Evolutionary conservation across 2,329 filamentous ascomycete genomes (phyloP), one percentile per base, ranked within the genome.

Genomic region (Lachnum nothofagi): DNA sequence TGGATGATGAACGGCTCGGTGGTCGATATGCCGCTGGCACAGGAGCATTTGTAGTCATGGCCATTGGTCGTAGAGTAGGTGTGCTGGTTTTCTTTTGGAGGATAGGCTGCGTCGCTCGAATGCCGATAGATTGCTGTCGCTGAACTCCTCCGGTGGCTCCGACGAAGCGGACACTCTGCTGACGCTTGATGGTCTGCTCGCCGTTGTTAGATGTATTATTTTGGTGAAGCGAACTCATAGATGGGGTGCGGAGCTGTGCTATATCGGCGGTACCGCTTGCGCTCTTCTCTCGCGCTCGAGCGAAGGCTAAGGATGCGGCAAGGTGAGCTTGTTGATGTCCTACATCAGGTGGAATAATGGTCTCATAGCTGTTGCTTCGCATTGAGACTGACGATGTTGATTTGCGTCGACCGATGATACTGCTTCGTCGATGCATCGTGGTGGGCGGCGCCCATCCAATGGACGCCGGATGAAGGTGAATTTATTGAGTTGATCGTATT

Each of bases 221-320:
- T n/a, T n/a, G n/a, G 48, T n/a, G 51, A 65, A 31, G 44, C 45
- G 33, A 46, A 29, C 24, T 45, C 49, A 16, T 58, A 53, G 24
- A 39, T 54, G 41, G 53, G 35, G 42, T 47, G n/a, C n/a, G n/a
- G n/a, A n/a, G n/a, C n/a, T n/a, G n/a, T n/a, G n/a, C 66, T 44
- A 62, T 57, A 42, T 70, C 69, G 23, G 62, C 60, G 48, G 60
- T 68, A n/a, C n/a, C n/a, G n/a, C n/a, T n/a, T n/a, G n/a, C n/a
- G 33, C 61, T 67, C 10, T 70, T 68, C 29, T 69, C 69, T 46
- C 70, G 70, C n/a, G 77, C 76, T 51, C 76, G 72, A 5, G 69
- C 64, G 60, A 79, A 86, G 1, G 83, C 84, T 59, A 82, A 69
- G 27, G 71, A 68, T 6, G 83, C 83, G 19, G 83, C 83, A 33